phyloP scores from a whole-genome alignment of 192 early-diverging fungal genomes.

The Chytriomyces sp. region DNA sequence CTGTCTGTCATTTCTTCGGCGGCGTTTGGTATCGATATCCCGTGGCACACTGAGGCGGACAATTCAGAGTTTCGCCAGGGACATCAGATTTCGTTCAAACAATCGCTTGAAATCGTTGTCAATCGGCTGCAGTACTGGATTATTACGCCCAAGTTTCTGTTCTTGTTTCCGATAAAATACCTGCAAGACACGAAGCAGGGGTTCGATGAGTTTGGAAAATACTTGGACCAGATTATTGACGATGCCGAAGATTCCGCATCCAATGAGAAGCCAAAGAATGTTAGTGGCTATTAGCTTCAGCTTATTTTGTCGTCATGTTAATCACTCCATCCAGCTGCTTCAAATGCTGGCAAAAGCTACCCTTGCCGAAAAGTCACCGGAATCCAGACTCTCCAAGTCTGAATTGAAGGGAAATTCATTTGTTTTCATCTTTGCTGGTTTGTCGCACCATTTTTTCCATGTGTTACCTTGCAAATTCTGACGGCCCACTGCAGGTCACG shows the following conservation, averaged over 20 bases:
- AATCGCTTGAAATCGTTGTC: slow-evolving; percentile 34
- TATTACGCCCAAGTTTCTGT: slow-evolving; percentile 34
- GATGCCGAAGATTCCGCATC: slow-evolving; percentile 18
- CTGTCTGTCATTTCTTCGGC: slow-evolving; percentile 38
- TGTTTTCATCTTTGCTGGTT: slow-evolving; percentile 63
- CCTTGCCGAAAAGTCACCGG: not conserved
- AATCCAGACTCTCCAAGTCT: slow-evolving; percentile 20
- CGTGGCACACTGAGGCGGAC: slow-evolving; percentile 29
- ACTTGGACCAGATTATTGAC: slow-evolving; percentile 33
- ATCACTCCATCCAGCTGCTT: slow-evolving; percentile 27
- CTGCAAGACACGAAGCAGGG: slow-evolving; percentile 2
- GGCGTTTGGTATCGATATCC: slow-evolving; percentile 35
- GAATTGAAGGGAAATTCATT: slow-evolving; percentile 55
- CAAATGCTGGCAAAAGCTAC: slow-evolving; percentile 34
- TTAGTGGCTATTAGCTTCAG: not conserved
- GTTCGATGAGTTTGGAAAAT: slow-evolving; percentile 36
- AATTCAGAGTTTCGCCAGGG: slow-evolving; percentile 10
- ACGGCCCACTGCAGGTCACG: not conserved
- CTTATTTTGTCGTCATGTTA: not conserved
- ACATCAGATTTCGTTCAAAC: slow-evolving; percentile 30
- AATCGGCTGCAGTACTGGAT: slow-evolving; percentile 31
- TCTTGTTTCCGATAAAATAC: slow-evolving; percentile 18
- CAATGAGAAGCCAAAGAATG: slow-evolving; percentile 27
- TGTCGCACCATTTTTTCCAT: slow-evolving; percentile 46
- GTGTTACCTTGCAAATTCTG: not conserved